Conservation (phyloP, 208 protist species). For the Acanthamoeba rhysodes region DNA sequence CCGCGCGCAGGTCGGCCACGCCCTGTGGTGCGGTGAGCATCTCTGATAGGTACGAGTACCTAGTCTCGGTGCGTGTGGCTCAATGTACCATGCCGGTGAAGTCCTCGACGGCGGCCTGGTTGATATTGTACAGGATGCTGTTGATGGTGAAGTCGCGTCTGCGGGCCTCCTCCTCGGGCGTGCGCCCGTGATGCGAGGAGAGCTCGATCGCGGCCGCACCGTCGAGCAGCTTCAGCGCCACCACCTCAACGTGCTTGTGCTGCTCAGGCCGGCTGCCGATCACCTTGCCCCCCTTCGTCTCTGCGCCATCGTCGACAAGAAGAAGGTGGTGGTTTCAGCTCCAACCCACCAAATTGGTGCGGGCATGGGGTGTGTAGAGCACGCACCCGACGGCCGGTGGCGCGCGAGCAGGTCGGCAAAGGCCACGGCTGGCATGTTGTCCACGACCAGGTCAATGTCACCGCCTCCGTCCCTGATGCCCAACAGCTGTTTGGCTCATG, state of each 20-base stretch:
- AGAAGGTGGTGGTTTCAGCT: too few relatives aligned
- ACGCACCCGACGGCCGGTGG: conserved; percentile 86
- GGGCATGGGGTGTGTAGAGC: too few relatives aligned
- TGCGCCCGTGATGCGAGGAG: conserved; percentile 81
- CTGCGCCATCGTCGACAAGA: not conserved
- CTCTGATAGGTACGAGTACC: too few relatives aligned
- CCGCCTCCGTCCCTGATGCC: not conserved
- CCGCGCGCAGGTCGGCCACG: conserved; percentile 92
- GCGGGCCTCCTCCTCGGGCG: conserved; percentile 94
- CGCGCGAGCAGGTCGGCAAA: conserved; percentile 94
- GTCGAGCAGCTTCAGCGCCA: conserved; percentile 94
- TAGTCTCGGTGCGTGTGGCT: too few relatives aligned
- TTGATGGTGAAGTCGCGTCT: conserved; percentile 99
- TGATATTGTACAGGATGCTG: conserved; percentile 99
- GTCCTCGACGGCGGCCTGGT: conserved; percentile 96
- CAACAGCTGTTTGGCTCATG: not conserved
- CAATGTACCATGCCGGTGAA: conserved; percentile 90
- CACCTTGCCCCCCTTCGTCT: conserved; percentile 88
- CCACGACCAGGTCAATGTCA: conserved; percentile 96
- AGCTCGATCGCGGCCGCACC: conserved; percentile 78
- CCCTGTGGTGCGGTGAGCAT: conserved; percentile 79
- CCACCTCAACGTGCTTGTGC: conserved; percentile 99
- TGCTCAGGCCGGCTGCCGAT: conserved; percentile 97
- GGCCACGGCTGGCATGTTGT: conserved; percentile 92
- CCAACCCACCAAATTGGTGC: too few relatives aligned